Evolutionary conservation across 768 basidiomycete genomes (phyloP).

Genomic region (Mycena haematopus): DNA sequence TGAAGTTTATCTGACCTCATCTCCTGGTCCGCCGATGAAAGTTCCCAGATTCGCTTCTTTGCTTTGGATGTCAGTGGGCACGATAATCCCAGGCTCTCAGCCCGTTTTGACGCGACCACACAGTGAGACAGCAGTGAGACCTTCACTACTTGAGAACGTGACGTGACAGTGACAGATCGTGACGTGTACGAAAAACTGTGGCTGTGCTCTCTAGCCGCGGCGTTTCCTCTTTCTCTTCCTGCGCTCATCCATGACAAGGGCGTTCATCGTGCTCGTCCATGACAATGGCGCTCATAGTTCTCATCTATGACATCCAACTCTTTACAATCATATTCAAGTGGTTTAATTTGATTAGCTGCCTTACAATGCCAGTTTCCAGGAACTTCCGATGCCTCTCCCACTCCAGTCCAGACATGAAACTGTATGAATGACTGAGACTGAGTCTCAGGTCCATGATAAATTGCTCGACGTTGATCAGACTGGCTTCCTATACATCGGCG

Average conservation of each 20-base stretch:
- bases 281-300: too few relatives aligned
- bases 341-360: too few relatives aligned
- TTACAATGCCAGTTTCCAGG: neutral
- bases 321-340: too few relatives aligned
- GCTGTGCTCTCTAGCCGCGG: neutral
- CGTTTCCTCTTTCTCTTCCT: slow-evolving; percentile 8
- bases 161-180: too few relatives aligned
- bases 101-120: neutral
- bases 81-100: too few relatives aligned
- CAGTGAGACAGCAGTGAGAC: neutral
- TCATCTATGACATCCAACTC: neutral
- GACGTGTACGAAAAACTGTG: neutral
- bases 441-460: neutral
- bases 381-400: neutral
- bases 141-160: neutral
- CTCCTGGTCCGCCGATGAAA: too few relatives aligned
- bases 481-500: neutral
- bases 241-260: neutral
- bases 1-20: too few relatives aligned
- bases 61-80: too few relatives aligned
- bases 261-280: neutral
- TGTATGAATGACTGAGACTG: neutral
- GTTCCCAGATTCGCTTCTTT: too few relatives aligned
- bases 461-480: neutral
- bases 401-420: neutral